Base-by-base conservation (phyloP, 1,284 basidiomycete genomes). In the Waitea zeae region DNA sequence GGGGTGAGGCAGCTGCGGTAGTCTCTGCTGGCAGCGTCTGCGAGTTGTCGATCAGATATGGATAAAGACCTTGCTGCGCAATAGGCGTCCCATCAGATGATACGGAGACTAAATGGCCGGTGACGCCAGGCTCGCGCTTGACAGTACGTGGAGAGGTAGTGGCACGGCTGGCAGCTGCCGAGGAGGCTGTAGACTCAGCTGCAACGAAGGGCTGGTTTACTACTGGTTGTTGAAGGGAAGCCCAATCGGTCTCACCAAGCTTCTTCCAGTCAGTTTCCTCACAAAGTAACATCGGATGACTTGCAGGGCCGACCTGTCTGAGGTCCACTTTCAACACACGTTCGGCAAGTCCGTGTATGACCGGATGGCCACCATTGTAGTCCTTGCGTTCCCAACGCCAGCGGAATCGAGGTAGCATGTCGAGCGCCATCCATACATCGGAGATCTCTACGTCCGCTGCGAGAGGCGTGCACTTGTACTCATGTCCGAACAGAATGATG, bases 311-410 rank as follows among this genome's bases (percentile, higher is more conserved):
- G 29, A 76, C 64, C 28, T 65, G 61, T 42, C 67, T 65, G 12
- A 82, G 58, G 46, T 74, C 67, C 32, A 79, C 70, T 20, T 64
- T 64, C 53, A 83, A 70, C 17, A 83, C 76, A 38, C 70, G 70
- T 52, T 83, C 79, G 1, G 78, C 80, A 30, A 84, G 66, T 43
- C 69, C 74, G 12, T 76, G 70, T 38, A 84, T 81, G 36, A 82
- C 64, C n/a, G 81, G 81, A 45, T 83, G 80, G 2, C 70, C 73
- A 30, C 75, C 77, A 34, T 70, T 71, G 39, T 69, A 53, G 46
- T 84, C 81, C 49, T 75, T 82, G 32, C 80, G 67, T 46, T 83
- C 78, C 81, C 82, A 86, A 41, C 79, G 70, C 82, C 82, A 86
- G 36, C 81, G 71, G 64, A 83, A 78, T 27, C 74, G 71, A 3